phyloP scores from a whole-genome alignment of 306 rosid genomes.

The Carpinus fangiana region DNA sequence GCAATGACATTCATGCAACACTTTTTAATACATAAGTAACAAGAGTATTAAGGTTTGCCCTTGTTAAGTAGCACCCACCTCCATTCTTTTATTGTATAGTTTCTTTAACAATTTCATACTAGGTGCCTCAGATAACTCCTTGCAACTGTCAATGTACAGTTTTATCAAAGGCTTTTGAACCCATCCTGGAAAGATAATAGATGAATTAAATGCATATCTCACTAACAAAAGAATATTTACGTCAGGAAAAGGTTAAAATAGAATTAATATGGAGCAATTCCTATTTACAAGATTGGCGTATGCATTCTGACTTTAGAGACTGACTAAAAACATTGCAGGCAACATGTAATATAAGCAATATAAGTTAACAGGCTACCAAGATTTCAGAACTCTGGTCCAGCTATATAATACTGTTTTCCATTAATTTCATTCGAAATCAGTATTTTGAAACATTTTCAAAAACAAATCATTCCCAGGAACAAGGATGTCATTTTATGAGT shows the following conservation, averaged over 20 bases:
- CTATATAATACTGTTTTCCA: neutral
- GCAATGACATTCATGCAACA: neutral
- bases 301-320: constrained; percentile 17
- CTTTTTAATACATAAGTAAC: constrained; percentile 2
- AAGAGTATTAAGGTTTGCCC: constrained; percentile 11
- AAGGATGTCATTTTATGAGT: neutral
- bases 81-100: constrained; percentile 63
- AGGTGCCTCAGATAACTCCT: constrained; percentile 67
- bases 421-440: neutral
- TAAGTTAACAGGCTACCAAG: neutral
- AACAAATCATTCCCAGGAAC: neutral
- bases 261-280: constrained; percentile 15
- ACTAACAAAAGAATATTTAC: constrained; percentile 4
- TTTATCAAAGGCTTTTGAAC: constrained; percentile 80
- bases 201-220: constrained; percentile 18
- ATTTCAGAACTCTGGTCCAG: neutral
- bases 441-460: neutral
- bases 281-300: constrained; percentile 15
- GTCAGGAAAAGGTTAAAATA: constrained; percentile 13
- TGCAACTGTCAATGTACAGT: constrained; percentile 71
- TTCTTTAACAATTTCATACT: constrained; percentile 76
- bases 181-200: constrained; percentile 58
- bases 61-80: constrained; percentile 47
- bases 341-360: neutral
- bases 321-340: constrained; percentile 7